A percentile compares a stretch with the other conserved stretches of the same genome.
phyloP scores from a whole-genome alignment of 768 basidiomycete genomes.

The Suillus brevipes region DNA sequence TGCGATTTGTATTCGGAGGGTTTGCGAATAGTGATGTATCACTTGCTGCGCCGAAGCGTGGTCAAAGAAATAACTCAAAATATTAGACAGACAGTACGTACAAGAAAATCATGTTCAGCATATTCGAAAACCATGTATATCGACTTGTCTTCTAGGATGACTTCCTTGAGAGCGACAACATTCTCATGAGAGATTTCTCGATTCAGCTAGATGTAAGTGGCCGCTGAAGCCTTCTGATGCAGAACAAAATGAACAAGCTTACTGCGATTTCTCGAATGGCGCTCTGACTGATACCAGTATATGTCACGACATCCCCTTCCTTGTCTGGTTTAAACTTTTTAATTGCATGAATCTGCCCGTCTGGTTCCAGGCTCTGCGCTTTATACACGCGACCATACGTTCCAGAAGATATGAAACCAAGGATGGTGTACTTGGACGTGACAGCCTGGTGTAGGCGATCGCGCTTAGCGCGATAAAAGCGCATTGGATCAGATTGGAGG shows the following conservation, averaged over 20 bases:
- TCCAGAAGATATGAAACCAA: slow-evolving; percentile 97
- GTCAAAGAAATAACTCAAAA: neutral
- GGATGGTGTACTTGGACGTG: slow-evolving; percentile 81
- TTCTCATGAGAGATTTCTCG: slow-evolving; percentile 90
- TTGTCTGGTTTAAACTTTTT: slow-evolving; percentile 99
- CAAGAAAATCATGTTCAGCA: slow-evolving; percentile 97
- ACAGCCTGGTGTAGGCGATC: slow-evolving; percentile 70
- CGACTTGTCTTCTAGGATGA: slow-evolving; percentile 96
- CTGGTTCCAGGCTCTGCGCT: slow-evolving; percentile 74
- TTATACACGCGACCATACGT: slow-evolving; percentile 99
- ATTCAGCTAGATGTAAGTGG: slow-evolving; percentile 60
- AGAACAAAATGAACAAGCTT: slow-evolving; percentile 29
- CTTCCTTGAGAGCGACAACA: slow-evolving; percentile 87
- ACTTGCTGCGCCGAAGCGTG: slow-evolving; percentile 69
- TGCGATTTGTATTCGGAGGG: slow-evolving; percentile 74
- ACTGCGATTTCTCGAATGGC: slow-evolving; percentile 97
- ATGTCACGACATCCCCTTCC: slow-evolving; percentile 93
- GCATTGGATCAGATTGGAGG: slow-evolving; percentile 72
- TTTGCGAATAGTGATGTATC: slow-evolving; percentile 96
- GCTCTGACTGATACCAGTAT: slow-evolving; percentile 97
- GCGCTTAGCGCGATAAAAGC: slow-evolving; percentile 75
- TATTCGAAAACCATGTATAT: slow-evolving; percentile 99
- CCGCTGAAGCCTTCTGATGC: neutral
- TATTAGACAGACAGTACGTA: slow-evolving; percentile 38
- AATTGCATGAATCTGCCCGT: slow-evolving; percentile 82